phyloP scores from a whole-genome alignment of 805 yeast species.

The Danielozyma ontarioensis region DNA sequence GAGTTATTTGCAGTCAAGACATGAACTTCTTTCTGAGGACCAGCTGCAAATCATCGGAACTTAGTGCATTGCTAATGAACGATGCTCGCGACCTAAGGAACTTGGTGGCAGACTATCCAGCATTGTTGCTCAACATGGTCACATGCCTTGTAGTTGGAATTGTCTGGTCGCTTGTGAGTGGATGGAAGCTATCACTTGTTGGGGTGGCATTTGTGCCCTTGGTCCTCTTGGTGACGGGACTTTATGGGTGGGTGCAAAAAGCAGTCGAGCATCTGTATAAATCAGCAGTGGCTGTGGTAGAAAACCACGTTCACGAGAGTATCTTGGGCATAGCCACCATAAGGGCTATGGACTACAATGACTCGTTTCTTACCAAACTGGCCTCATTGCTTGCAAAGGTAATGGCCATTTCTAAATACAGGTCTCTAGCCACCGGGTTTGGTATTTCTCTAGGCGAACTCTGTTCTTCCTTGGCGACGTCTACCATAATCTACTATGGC shows the following conservation, averaged over 20 bases:
- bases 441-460: conserved; percentile 58
- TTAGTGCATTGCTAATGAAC: conserved; percentile 67
- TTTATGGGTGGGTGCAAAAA: conserved; percentile 50
- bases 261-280: conserved; percentile 58
- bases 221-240: conserved; percentile 45
- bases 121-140: conserved; percentile 48
- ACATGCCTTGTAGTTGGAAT: conserved; percentile 56
- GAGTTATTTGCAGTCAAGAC: conserved; percentile 46
- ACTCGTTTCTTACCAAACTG: conserved; percentile 35
- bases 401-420: conserved; percentile 36
- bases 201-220: conserved; percentile 74
- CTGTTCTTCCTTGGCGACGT: conserved; percentile 57
- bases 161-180: conserved; percentile 70
- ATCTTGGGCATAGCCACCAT: conserved; percentile 61
- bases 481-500: conserved; percentile 76
- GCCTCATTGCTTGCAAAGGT: conserved; percentile 6
- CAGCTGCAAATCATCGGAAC: conserved; percentile 41
- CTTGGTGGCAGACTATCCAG: conserved; percentile 57
- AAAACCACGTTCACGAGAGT: conserved; percentile 48
- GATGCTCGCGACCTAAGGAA: conserved; percentile 75
- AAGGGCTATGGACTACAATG: conserved; percentile 47
- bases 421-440: conserved; percentile 61
- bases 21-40: conserved; percentile 46
- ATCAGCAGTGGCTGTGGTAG: conserved; percentile 47
- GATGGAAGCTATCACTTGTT: conserved; percentile 86